These are phyloP conservation scores for Blastobotrys muscicola DNA, from an alignment of 805 yeast genomes.

Conservation along the genomic window DNA sequence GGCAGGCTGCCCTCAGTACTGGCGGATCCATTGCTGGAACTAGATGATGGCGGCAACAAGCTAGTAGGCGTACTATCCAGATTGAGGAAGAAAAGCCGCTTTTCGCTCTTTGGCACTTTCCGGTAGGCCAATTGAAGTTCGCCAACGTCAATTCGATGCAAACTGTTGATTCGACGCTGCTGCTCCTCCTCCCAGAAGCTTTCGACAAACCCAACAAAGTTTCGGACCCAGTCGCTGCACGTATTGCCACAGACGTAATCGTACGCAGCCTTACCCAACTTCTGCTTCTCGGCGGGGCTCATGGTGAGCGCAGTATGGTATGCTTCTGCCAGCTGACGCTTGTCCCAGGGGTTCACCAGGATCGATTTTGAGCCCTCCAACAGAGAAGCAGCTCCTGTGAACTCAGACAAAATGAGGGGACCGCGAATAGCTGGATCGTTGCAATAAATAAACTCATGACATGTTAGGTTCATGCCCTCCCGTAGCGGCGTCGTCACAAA, in stretches of 20 bases:
- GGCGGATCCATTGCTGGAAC: neutral
- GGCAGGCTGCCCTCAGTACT: neutral
- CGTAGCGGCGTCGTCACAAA: slow-evolving; percentile 87
- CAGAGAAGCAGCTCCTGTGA: slow-evolving; percentile 86
- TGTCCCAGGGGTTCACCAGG: slow-evolving; percentile 88
- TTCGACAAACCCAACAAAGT: slow-evolving; percentile 45
- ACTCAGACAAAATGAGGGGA: slow-evolving; percentile 81
- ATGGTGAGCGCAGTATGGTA: slow-evolving; percentile 59
- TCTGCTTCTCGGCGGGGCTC: slow-evolving; percentile 45
- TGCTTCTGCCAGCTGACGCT: slow-evolving; percentile 50
- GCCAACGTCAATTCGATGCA: slow-evolving; percentile 26
- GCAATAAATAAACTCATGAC: slow-evolving; percentile 86
- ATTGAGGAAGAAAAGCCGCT: slow-evolving; percentile 44
- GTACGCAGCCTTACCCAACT: slow-evolving; percentile 54
- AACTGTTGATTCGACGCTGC: slow-evolving; percentile 29
- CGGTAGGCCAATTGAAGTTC: slow-evolving; percentile 30
- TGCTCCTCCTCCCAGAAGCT: slow-evolving; percentile 43
- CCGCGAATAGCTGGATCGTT: slow-evolving; percentile 38
- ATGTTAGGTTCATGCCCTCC: slow-evolving; percentile 94
- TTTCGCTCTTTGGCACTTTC: slow-evolving; percentile 15
- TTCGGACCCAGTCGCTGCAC: slow-evolving; percentile 63
- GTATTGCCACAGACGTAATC: slow-evolving; percentile 56
- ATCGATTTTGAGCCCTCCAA: slow-evolving; percentile 52
- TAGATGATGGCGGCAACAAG: neutral
- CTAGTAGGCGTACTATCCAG: slow-evolving; percentile 31